These are phyloP conservation scores for Rutstroemia sp. DNA, from an alignment of 2,329 filamentous ascomycete genomes.

Conservation along the genomic window DNA sequence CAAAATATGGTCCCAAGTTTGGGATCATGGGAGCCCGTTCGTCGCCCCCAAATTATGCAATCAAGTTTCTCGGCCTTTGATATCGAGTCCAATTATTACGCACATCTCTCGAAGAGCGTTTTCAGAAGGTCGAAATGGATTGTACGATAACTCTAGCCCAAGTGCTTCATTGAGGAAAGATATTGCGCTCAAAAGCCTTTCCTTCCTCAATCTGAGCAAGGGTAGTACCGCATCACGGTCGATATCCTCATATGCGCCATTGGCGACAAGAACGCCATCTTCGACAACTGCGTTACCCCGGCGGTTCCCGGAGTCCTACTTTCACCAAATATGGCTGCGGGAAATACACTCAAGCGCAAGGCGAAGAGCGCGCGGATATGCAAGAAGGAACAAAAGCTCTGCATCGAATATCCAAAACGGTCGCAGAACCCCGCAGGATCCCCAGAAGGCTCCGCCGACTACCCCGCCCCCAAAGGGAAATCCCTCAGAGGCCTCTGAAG, in stretches of 20 bases:
- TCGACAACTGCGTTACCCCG: slow-evolving; percentile 12
- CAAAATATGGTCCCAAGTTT: slow-evolving; percentile 38
- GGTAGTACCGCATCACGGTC: slow-evolving; percentile 31
- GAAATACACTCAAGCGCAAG: slow-evolving; percentile 25
- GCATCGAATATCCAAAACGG: slow-evolving; percentile 20
- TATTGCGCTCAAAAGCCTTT: slow-evolving; percentile 47
- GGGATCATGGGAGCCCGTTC: slow-evolving; percentile 25
- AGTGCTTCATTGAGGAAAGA: slow-evolving; percentile 36
- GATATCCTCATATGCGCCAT: slow-evolving; percentile 17
- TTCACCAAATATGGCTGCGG: slow-evolving; percentile 23
- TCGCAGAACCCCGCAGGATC: slow-evolving; percentile 17
- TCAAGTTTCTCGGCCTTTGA: slow-evolving; percentile 10
- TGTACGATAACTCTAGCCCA: slow-evolving; percentile 31
- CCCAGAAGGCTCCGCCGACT: slow-evolving; percentile 13
- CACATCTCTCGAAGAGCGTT: slow-evolving; percentile 14
- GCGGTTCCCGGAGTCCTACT: slow-evolving; percentile 11
- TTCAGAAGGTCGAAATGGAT: slow-evolving; percentile 14
- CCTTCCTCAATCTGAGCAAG: slow-evolving; percentile 40
- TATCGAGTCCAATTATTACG: slow-evolving; percentile 10
- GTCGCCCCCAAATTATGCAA: slow-evolving; percentile 15
- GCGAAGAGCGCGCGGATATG: slow-evolving; percentile 18
- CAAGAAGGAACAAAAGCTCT: slow-evolving; percentile 28
- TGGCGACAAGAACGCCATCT: slow-evolving; percentile 20
- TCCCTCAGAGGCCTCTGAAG: background rate
- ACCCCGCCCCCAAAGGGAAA: slow-evolving; percentile 13